Conservation (phyloP, 805 yeast species). For the Blastobotrys parvus region DNA sequence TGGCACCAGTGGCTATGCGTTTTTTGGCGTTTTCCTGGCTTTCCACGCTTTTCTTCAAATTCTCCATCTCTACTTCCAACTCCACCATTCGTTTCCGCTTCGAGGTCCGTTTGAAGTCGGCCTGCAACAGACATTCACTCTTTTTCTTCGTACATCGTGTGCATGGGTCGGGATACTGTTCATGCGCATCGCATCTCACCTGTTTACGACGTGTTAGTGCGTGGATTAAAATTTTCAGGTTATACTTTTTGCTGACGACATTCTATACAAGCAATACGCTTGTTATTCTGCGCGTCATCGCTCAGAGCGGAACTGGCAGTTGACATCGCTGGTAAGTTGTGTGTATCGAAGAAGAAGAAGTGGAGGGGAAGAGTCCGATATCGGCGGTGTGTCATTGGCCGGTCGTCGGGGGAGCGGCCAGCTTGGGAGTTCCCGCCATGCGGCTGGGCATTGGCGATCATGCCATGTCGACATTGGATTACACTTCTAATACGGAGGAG, state of each 20-base stretch:
- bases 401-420: too few relatives aligned
- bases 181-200: conserved; percentile 80
- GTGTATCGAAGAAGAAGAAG: too few relatives aligned
- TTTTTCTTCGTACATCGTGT: conserved; percentile 69
- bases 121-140: conserved; percentile 60
- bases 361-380: too few relatives aligned
- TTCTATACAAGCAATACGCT: conserved; percentile 84
- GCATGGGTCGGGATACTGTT: conserved; percentile 69
- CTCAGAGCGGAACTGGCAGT: too few relatives aligned
- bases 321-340: too few relatives aligned
- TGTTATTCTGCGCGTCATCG: too few relatives aligned
- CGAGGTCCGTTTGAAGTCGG: conserved; percentile 81
- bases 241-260: conserved; percentile 83
- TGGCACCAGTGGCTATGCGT: conserved; percentile 10
- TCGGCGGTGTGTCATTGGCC: too few relatives aligned
- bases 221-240: not conserved
- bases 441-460: too few relatives aligned
- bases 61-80: conserved; percentile 69
- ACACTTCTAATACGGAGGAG: too few relatives aligned
- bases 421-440: too few relatives aligned
- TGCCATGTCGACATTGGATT: too few relatives aligned
- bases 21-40: conserved; percentile 13
- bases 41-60: conserved; percentile 47
- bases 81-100: conserved; percentile 48
- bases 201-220: conserved; percentile 4